These are phyloP conservation scores for Colletotrichum sp. DNA, from an alignment of 2,329 filamentous ascomycete species.

Conservation along the genomic window DNA sequence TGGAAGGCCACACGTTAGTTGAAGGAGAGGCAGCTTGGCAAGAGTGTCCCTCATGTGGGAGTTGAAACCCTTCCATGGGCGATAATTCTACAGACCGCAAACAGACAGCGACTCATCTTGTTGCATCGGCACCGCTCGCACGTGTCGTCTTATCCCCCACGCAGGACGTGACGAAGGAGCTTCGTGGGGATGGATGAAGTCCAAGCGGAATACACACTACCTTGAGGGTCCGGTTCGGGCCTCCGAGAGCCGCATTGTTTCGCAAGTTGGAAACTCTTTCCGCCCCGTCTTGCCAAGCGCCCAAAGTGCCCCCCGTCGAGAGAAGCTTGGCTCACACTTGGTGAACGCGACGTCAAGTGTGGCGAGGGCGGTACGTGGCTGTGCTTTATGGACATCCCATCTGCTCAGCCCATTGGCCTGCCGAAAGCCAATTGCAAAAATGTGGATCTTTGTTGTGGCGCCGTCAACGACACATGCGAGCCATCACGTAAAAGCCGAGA, in stretches of 20 bases:
- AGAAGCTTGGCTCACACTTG: not conserved
- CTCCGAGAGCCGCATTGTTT: not conserved
- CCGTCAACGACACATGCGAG: not conserved
- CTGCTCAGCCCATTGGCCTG: not conserved
- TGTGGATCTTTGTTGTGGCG: not conserved
- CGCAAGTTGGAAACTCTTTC: not conserved
- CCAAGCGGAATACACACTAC: not conserved
- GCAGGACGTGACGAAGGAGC: not conserved
- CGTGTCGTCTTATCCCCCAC: not conserved
- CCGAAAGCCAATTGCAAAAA: not conserved
- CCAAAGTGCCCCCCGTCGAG: not conserved
- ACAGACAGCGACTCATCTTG: not conserved
- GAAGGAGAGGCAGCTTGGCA: not conserved
- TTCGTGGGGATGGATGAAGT: not conserved
- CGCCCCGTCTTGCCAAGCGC: not conserved
- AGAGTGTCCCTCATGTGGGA: not conserved
- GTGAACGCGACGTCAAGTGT: not conserved
- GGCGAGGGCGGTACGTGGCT: not conserved
- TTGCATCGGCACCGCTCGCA: not conserved
- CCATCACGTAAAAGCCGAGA: not conserved
- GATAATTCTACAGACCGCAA: not conserved
- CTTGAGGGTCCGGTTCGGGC: not conserved
- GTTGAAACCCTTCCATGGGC: not conserved
- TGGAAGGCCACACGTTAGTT: not conserved
- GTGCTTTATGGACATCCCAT: not conserved